A percentile compares a stretch with the other conserved stretches of the same genome.
Evolutionary conservation across 495 filamentous ascomycete genomes (phyloP).

Genomic region (Ramalina intermedia): DNA sequence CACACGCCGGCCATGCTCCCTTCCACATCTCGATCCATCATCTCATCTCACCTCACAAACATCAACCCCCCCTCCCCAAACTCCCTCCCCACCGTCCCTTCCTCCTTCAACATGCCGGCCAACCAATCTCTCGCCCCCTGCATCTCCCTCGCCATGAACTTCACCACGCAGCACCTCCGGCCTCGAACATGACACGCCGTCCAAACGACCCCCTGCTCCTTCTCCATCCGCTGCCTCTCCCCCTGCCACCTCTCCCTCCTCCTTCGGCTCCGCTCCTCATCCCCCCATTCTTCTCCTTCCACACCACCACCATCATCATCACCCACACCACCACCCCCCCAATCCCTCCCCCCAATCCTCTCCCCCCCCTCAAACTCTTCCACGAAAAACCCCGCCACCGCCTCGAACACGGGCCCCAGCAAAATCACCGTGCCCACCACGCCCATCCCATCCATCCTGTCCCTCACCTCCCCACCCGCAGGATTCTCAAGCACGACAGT

Average conservation of each 20-base stretch:
- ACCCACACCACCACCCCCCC: conserved; percentile 25
- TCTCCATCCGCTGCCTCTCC: conserved; percentile 31
- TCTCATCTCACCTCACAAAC: conserved; percentile 31
- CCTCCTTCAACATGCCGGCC: conserved; percentile 37
- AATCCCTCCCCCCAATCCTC: conserved; percentile 72
- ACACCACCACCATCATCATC: background rate
- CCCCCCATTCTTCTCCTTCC: conserved; percentile 14
- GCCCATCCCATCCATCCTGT: conserved; percentile 48
- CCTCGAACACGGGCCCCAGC: conserved; percentile 53
- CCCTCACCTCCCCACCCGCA: conserved; percentile 24
- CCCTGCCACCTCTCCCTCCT: conserved; percentile 23
- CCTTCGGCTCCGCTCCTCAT: background rate
- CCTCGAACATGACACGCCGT: conserved; percentile 37
- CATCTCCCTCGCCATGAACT: conserved; percentile 55
- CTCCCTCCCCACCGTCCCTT: conserved; percentile 40
- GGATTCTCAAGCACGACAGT: conserved; percentile 52
- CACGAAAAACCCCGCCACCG: conserved; percentile 54
- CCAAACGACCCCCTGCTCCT: conserved; percentile 54
- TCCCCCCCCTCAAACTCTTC: conserved; percentile 61
- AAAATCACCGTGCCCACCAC: conserved; percentile 76
- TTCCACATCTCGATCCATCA: no score
- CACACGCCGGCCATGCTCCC: no score
- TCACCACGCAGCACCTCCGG: conserved; percentile 39
- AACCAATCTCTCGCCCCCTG: conserved; percentile 51
- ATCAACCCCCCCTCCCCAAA: conserved; percentile 52